phyloP scores from a whole-genome alignment of 805 yeast genomes.

The Starmerella floricola region DNA sequence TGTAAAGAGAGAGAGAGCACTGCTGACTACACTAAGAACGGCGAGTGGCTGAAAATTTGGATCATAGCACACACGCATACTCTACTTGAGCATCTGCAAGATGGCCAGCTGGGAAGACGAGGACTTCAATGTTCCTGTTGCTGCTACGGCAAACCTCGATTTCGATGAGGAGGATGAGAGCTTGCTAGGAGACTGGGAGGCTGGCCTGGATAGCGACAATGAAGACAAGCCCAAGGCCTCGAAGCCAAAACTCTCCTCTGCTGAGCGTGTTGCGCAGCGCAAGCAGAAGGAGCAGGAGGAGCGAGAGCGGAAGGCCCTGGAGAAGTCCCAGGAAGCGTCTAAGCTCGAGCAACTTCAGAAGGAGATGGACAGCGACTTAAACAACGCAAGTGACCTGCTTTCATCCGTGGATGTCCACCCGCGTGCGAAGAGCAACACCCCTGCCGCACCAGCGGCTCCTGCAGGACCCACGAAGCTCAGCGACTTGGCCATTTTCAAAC shows the following conservation, averaged over 20 bases:
- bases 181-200: constrained; percentile 88
- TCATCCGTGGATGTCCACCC: constrained; percentile 45
- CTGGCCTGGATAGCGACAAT: constrained; percentile 56
- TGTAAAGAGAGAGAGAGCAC: too few species aligned
- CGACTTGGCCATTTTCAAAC: constrained; percentile 57
- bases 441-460: constrained; percentile 21
- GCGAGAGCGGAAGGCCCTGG: constrained; percentile 35
- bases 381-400: constrained; percentile 84
- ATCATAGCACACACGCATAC: neutral
- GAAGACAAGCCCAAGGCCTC: constrained; percentile 28
- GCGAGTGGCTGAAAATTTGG: neutral
- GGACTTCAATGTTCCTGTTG: constrained; percentile 61
- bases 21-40: neutral
- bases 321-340: constrained; percentile 46
- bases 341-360: constrained; percentile 64
- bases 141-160: constrained; percentile 57
- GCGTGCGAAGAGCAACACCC: constrained; percentile 28
- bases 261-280: constrained; percentile 32
- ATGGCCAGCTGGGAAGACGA: constrained; percentile 55
- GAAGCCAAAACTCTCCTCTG: constrained; percentile 37
- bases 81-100: neutral
- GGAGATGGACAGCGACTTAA: constrained; percentile 73
- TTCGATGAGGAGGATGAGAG: constrained; percentile 71
- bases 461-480: constrained; percentile 31
- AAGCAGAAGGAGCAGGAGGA: constrained; percentile 38